phyloP scores from a whole-genome alignment of 116 monocot genomes.

The Dioscorea cayenensis region DNA sequence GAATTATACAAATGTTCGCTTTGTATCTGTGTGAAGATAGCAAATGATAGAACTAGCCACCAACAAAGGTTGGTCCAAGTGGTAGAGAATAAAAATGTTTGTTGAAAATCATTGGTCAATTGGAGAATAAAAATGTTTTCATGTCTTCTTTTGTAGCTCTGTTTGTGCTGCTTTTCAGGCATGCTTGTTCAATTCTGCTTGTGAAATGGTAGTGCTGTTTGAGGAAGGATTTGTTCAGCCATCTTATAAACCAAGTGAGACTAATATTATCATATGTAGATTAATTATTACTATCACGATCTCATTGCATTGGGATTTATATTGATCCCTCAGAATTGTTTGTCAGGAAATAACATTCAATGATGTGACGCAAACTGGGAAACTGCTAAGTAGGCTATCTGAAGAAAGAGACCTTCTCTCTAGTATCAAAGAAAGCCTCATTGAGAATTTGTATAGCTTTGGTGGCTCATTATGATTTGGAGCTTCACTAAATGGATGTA shows the following conservation, averaged over 20 bases:
- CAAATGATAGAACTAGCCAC: too few species aligned
- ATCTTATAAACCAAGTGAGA: too few species aligned
- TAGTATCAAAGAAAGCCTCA: background rate
- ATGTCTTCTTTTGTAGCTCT: conserved; percentile 38
- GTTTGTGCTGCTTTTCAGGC: conserved; percentile 68
- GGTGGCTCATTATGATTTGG: too few species aligned
- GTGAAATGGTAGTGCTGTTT: conserved; percentile 95
- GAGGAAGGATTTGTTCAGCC: conserved; percentile 71
- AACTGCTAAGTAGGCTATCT: conserved; percentile 94
- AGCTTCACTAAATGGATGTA: too few species aligned
- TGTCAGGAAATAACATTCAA: conserved; percentile 93
- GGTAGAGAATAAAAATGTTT: too few species aligned
- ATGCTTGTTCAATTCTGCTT: conserved; percentile 93
- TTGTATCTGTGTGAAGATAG: too few species aligned
- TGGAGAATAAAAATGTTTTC: background rate
- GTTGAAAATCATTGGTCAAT: background rate
- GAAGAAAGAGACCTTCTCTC: conserved; percentile 49
- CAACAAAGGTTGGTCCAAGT: too few species aligned
- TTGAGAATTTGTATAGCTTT: too few species aligned
- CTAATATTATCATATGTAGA: conserved; percentile 6
- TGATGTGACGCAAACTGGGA: conserved; percentile 95
- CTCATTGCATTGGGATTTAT: background rate
- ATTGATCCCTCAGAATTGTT: background rate
- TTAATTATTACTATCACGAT: background rate
- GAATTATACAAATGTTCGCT: too few species aligned